Percentiles rank a stretch among this genome's conserved stretches.
These are phyloP conservation scores for Lachancea thermotolerans DNA, from an alignment of 805 yeast species.

Conservation along the genomic window DNA sequence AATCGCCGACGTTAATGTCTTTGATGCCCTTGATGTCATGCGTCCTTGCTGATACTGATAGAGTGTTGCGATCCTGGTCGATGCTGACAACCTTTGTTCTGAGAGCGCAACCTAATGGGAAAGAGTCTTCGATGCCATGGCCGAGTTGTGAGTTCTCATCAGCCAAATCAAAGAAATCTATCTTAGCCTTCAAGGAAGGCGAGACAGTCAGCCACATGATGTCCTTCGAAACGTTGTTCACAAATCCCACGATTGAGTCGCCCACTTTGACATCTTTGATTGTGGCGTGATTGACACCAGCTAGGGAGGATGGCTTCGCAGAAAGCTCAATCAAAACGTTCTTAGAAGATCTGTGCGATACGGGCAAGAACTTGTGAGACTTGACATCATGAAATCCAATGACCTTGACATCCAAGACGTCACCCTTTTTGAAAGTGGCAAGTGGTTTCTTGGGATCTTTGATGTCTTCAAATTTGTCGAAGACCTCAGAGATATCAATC, in stretches of 20 bases:
- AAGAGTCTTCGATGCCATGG: slow-evolving; percentile 45
- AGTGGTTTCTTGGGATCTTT: slow-evolving; percentile 54
- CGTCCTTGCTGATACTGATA: slow-evolving; percentile 45
- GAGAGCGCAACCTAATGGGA: slow-evolving; percentile 69
- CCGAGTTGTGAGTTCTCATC: slow-evolving; percentile 42
- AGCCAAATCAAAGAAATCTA: slow-evolving; percentile 58
- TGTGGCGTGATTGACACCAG: slow-evolving; percentile 28
- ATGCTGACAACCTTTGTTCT: slow-evolving; percentile 47
- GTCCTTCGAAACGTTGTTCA: slow-evolving; percentile 58
- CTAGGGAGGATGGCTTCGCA: slow-evolving; percentile 39
- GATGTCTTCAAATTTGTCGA: slow-evolving; percentile 47
- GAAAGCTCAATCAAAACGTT: slow-evolving; percentile 60
- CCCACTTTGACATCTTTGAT: slow-evolving; percentile 44
- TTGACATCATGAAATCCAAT: slow-evolving; percentile 73
- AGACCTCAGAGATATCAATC: slow-evolving; percentile 67
- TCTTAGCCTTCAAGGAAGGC: slow-evolving; percentile 60
- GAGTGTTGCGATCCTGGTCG: slow-evolving; percentile 47
- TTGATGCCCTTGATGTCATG: slow-evolving; percentile 34
- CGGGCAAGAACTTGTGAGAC: slow-evolving; percentile 59
- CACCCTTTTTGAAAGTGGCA: slow-evolving; percentile 50
- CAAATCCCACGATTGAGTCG: slow-evolving; percentile 47
- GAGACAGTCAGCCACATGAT: slow-evolving; percentile 62
- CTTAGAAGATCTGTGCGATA: slow-evolving; percentile 51
- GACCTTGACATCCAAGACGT: slow-evolving; percentile 52
- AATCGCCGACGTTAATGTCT: slow-evolving; percentile 49